Evolutionary conservation across 192 early-diverging fungal genomes (phyloP), one percentile per base, ranked within the genome.

Genomic region (Mortierella claussenii): DNA sequence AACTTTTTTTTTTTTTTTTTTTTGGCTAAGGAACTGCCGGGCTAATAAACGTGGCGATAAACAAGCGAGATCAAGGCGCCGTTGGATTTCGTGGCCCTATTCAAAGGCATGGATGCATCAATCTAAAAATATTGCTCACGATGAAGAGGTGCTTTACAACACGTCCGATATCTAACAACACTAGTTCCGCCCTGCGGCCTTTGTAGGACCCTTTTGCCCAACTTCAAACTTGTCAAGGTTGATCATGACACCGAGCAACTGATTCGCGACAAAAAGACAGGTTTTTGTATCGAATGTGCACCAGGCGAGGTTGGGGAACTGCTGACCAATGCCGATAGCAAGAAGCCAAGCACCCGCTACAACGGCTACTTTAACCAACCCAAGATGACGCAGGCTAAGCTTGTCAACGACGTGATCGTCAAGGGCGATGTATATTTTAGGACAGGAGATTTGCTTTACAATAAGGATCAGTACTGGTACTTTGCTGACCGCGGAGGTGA

Each of bases 401-500:
- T 84, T n/a, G 59, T 88, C 15, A 26, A 45, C 18, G 46, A 90
- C 75, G 89, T 86, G 8, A 81, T 89, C 65, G 66, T 21, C n/a
- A 87, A 92, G 55, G 89, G 83, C 13, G 91, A 92, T 59, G 53
- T 66, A 27, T 90, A 82, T 55, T 53, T 81, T 47, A 69, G 88
- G 5, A 85, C 83, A 48, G 90, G 91, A 7, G 90, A 92, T 68
- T 58, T 91, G 34, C 56, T 91, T 8, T 80, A 81, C 46, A 83
- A 78, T 51, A 43, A 57, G 27, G 80, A 86, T n/a, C 79, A 83
- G 5, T 89, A 81, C 58, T 81, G 81, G 58, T 88, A 83, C 61
- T 91, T 92, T 79, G 83, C 82, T 6, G 90, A 91, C 49, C 86
- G 91, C 20, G 70, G 86, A 24, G 90, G 91, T 13, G 90, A 92